phyloP scores from a whole-genome alignment of 305 asterid genomes.

The Solanum hybrid region DNA sequence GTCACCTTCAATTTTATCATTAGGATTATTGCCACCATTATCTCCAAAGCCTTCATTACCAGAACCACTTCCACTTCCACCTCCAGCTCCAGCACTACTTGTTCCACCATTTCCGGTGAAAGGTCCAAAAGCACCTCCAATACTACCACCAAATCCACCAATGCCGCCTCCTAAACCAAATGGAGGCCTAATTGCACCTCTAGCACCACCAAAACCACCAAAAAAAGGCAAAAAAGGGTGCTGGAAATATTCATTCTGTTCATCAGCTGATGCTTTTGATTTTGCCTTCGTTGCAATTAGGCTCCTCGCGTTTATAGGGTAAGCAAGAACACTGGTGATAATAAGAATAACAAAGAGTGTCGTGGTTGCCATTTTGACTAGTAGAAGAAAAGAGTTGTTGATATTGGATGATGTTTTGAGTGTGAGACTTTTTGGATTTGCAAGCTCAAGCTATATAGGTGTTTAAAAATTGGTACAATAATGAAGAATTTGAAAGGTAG shows the following conservation, averaged over 20 bases:
- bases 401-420: background rate
- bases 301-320: background rate
- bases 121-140: constrained; percentile 7
- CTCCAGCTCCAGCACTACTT: background rate
- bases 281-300: background rate
- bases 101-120: constrained; percentile 1
- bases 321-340: background rate
- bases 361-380: constrained; percentile 9
- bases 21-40: background rate
- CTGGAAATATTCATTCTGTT: constrained; percentile 14
- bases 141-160: constrained; percentile 11
- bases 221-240: constrained; percentile 13
- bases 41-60: constrained; percentile 8
- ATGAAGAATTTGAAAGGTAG: background rate
- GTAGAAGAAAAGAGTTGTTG: background rate
- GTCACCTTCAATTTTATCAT: background rate
- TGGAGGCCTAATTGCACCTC: background rate
- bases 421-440: background rate
- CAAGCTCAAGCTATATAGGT: background rate
- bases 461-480: background rate
- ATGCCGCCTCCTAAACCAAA: background rate
- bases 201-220: constrained; percentile 4
- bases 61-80: background rate
- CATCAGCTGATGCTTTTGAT: background rate
- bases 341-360: background rate